Evolutionary conservation across 2,329 filamentous ascomycete genomes (phyloP).

Genomic region (Harringtonia lauricola): DNA sequence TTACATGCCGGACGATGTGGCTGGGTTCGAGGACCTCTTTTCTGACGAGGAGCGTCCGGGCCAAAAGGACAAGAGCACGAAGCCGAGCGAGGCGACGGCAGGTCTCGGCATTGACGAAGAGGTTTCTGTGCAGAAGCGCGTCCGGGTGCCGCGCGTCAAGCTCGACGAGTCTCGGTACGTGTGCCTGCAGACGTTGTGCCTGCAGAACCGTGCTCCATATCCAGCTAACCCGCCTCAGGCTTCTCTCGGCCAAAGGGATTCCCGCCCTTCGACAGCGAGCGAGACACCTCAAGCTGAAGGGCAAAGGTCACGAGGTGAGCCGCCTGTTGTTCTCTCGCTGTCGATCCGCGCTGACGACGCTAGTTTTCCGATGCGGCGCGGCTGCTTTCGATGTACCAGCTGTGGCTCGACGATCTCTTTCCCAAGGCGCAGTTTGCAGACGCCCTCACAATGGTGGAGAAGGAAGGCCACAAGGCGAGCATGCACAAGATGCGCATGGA

Average conservation of each 20-base stretch:
- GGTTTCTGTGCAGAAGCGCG: conserved; percentile 68
- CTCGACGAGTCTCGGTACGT: conserved; percentile 67
- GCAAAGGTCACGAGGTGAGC: conserved; percentile 80
- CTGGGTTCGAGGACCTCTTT: conserved; percentile 35
- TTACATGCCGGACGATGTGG: conserved; percentile 49
- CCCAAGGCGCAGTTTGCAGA: conserved; percentile 91
- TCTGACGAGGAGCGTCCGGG: conserved; percentile 13
- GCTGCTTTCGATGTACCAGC: conserved; percentile 81
- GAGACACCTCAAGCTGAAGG: conserved; percentile 67
- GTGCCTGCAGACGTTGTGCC: neutral
- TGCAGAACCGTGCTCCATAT: neutral
- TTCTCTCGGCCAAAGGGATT: conserved; percentile 77
- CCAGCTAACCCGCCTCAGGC: conserved; percentile 29
- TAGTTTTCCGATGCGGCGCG: conserved; percentile 76
- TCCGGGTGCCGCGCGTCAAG: conserved; percentile 63
- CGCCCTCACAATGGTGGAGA: conserved; percentile 82
- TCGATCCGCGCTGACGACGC: neutral
- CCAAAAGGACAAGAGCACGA: conserved; percentile 19
- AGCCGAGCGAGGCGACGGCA: conserved; percentile 35
- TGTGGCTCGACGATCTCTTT: conserved; percentile 95
- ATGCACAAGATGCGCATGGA: conserved; percentile 65
- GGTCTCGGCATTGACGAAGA: conserved; percentile 76
- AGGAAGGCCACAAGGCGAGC: conserved; percentile 74
- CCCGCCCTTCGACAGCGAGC: conserved; percentile 67
- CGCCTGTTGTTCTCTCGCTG: conserved; percentile 4